Conservation (phyloP, 176 grass and related monocot genomes). For the Oryza officinalis region DNA sequence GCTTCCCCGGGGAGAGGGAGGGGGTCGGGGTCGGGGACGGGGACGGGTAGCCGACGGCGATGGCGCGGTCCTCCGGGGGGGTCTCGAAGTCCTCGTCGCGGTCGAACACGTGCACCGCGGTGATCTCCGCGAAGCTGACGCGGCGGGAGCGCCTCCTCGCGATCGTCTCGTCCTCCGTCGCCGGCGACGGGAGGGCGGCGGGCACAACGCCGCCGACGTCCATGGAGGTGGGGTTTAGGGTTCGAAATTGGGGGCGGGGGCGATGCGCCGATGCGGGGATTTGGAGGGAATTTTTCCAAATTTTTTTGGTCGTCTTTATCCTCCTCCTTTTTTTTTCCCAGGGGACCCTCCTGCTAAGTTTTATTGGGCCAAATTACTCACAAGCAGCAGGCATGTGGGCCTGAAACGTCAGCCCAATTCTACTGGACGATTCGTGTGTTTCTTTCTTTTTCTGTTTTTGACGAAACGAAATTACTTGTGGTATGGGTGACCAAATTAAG, state of each 20-base stretch:
- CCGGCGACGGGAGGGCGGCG: slow-evolving; percentile 30
- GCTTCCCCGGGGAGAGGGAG: slow-evolving; percentile 24
- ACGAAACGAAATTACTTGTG: too few relatives aligned
- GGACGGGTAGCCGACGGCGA: neutral
- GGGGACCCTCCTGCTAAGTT: neutral
- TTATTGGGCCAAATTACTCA: neutral
- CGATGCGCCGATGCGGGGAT: neutral
- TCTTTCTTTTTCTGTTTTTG: too few relatives aligned
- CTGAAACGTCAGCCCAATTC: neutral
- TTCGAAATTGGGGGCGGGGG: slow-evolving; percentile 35
- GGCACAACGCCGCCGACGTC: slow-evolving; percentile 25
- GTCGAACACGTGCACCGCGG: slow-evolving; percentile 86
- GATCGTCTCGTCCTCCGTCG: slow-evolving; percentile 68
- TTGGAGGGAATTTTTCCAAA: slow-evolving; percentile 44
- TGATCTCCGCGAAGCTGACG: slow-evolving; percentile 95
- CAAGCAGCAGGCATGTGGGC: neutral
- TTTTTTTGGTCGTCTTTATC: neutral
- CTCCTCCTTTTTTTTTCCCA: too few relatives aligned
- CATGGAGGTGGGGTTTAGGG: slow-evolving; percentile 55
- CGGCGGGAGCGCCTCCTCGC: slow-evolving; percentile 72
- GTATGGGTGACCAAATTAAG: too few relatives aligned
- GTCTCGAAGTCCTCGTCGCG: slow-evolving; percentile 84
- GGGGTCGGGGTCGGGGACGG: neutral
- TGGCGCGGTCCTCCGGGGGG: slow-evolving; percentile 48
- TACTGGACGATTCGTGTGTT: neutral